A percentile compares a stretch with the other conserved stretches of the same genome.
phyloP scores from a whole-genome alignment of 768 basidiomycete species.

The Neoboletus brunneissimus region DNA sequence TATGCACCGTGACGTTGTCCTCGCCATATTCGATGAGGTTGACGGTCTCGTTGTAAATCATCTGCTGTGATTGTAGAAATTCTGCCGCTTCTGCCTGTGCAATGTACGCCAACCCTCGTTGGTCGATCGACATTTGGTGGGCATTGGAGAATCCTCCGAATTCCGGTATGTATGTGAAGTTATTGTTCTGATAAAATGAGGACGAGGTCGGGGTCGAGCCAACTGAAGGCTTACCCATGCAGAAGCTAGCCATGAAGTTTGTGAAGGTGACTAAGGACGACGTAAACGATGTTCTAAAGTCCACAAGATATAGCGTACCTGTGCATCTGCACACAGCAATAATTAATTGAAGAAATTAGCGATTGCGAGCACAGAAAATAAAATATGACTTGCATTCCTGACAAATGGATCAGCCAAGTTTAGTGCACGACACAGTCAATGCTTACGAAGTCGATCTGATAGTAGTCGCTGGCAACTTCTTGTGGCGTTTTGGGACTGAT shows the following conservation, averaged over 20 bases:
- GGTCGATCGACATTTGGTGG: slow-evolving; percentile 56
- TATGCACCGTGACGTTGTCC: slow-evolving; percentile 48
- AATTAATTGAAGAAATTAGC: slow-evolving; percentile 4
- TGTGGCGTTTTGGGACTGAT: slow-evolving; percentile 44
- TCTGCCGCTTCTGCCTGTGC: slow-evolving; percentile 53
- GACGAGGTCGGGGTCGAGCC: neutral
- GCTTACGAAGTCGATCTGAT: slow-evolving; percentile 40
- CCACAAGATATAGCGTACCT: slow-evolving; percentile 15
- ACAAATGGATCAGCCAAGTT: slow-evolving; percentile 1
- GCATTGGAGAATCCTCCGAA: slow-evolving; percentile 57
- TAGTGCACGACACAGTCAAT: neutral
- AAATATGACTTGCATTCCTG: slow-evolving; percentile 29
- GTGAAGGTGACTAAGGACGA: slow-evolving; percentile 54
- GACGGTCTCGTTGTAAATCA: slow-evolving; percentile 51
- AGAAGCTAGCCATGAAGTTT: slow-evolving; percentile 59
- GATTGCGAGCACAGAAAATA: neutral
- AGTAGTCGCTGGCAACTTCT: slow-evolving; percentile 57
- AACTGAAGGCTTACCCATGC: slow-evolving; percentile 46
- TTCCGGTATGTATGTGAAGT: slow-evolving; percentile 53
- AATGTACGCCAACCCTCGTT: slow-evolving; percentile 58
- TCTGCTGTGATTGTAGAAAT: slow-evolving; percentile 48
- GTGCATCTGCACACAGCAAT: slow-evolving; percentile 17
- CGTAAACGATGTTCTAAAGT: slow-evolving; percentile 8
- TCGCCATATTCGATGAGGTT: slow-evolving; percentile 43
- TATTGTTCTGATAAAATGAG: slow-evolving; percentile 46